Evolutionary conservation across 306 rosid genomes (phyloP).

Genomic region (Prosopis cineraria): DNA sequence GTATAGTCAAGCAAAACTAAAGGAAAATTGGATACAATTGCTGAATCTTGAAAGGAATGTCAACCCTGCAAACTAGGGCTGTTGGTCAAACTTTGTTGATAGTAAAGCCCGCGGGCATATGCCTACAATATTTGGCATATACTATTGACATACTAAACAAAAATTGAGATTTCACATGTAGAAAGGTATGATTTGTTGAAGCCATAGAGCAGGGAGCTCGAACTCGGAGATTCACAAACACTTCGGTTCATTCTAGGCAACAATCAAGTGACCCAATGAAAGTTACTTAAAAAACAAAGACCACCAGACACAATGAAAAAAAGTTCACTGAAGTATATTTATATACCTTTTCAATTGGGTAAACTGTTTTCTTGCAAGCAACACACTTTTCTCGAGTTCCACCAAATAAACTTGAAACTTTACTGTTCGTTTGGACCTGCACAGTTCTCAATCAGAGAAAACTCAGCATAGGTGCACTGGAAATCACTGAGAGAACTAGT

Average conservation of each 20-base stretch:
- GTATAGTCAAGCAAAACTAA: neutral
- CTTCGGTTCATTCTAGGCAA: neutral
- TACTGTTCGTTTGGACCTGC: constrained; percentile 66
- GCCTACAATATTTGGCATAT: neutral
- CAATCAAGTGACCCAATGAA: neutral
- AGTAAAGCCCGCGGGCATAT: neutral
- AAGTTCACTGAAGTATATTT: neutral
- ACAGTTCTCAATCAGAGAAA: constrained; percentile 21
- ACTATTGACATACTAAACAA: neutral
- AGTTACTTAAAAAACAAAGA: neutral
- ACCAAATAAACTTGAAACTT: constrained; percentile 70
- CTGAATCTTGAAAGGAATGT: neutral
- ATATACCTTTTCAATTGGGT: constrained; percentile 90
- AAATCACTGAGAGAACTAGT: constrained; percentile 1
- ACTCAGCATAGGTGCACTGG: neutral
- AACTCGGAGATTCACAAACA: neutral
- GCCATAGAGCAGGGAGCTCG: neutral
- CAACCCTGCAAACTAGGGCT: neutral
- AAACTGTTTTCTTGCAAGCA: constrained; percentile 83
- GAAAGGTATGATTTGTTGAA: neutral
- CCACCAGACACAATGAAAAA: neutral
- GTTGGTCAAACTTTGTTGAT: constrained; percentile 1
- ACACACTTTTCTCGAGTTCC: constrained; percentile 96
- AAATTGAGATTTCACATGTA: neutral
- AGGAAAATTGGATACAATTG: neutral